phyloP scores from a whole-genome alignment of 2,329 filamentous ascomycete genomes.

The Madurella mycetomatis region DNA sequence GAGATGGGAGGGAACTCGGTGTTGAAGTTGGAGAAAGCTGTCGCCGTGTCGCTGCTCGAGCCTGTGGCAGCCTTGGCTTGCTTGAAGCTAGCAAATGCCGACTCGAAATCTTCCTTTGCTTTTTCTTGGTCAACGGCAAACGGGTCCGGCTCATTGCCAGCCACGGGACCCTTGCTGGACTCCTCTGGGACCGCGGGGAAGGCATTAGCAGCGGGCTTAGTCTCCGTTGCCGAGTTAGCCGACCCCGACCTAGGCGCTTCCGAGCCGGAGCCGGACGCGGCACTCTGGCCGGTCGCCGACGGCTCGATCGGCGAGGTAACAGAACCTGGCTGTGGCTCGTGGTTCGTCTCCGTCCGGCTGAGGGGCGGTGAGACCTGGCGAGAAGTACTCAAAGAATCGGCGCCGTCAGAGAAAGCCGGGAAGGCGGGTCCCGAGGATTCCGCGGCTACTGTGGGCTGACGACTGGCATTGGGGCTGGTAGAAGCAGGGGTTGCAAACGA shows the following conservation, averaged over 20 bases:
- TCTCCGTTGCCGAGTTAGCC: conserved; percentile 13
- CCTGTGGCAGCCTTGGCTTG: conserved; percentile 35
- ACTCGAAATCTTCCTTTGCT: conserved; percentile 78
- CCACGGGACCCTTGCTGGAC: conserved; percentile 17
- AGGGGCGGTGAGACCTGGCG: conserved; percentile 71
- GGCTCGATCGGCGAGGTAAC: conserved; percentile 37
- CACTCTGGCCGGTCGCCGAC: conserved; percentile 34
- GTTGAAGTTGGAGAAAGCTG: conserved; percentile 52
- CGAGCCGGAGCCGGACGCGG: conserved; percentile 30
- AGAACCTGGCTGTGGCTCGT: conserved; percentile 27
- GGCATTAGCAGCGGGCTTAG: conserved; percentile 28
- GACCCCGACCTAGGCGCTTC: conserved; percentile 19
- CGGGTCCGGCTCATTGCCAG: conserved; percentile 39
- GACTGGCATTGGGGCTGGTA: conserved; percentile 61
- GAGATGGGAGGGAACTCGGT: conserved; percentile 90
- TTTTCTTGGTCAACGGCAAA: conserved; percentile 54
- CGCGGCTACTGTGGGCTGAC: conserved; percentile 51
- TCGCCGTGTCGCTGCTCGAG: conserved; percentile 31
- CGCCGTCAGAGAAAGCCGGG: conserved; percentile 63
- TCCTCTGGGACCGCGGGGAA: conserved; percentile 16
- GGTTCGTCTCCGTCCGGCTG: conserved; percentile 53
- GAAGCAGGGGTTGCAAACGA: conserved; percentile 52
- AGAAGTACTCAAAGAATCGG: conserved; percentile 70
- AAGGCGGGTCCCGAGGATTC: conserved; percentile 65
- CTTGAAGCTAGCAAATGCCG: conserved; percentile 74